These are phyloP conservation scores for Niveomyces coronatus DNA, from an alignment of 2,329 filamentous ascomycete genomes.

Conservation along the genomic window DNA sequence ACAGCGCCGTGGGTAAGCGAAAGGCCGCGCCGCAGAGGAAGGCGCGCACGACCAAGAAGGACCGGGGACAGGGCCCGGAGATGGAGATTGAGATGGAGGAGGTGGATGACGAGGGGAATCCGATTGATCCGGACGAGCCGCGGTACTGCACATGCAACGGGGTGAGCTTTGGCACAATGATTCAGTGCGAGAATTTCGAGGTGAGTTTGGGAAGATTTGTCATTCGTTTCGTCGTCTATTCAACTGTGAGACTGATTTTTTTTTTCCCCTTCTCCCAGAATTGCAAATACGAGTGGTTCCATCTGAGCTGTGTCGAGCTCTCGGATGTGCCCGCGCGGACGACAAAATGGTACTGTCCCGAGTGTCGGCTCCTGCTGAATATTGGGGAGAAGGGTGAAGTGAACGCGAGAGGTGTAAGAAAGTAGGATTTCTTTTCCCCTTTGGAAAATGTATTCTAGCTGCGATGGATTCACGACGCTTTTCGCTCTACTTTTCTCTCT, in stretches of 20 bases:
- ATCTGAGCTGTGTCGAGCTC: slow-evolving; percentile 66
- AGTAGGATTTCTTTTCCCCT: slow-evolving; percentile 16
- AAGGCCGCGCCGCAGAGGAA: slow-evolving; percentile 61
- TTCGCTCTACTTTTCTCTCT: too few relatives aligned
- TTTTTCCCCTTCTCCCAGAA: slow-evolving; percentile 37
- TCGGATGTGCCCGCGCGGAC: slow-evolving; percentile 57
- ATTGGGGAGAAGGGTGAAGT: slow-evolving; percentile 56
- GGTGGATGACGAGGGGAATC: slow-evolving; percentile 56
- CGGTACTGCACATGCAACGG: slow-evolving; percentile 70
- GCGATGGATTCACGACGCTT: too few relatives aligned
- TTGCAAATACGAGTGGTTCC: slow-evolving; percentile 80
- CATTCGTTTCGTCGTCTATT: too few relatives aligned
- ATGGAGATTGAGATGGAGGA: slow-evolving; percentile 44
- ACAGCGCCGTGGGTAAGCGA: slow-evolving; percentile 59
- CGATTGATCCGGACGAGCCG: slow-evolving; percentile 65
- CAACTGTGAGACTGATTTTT: too few relatives aligned
- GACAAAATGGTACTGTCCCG: slow-evolving; percentile 77
- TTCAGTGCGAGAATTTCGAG: slow-evolving; percentile 69
- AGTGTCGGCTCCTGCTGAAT: slow-evolving; percentile 54
- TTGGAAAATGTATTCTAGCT: too few relatives aligned
- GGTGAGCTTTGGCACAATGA: slow-evolving; percentile 76
- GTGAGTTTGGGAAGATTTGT: slow-evolving; percentile 26
- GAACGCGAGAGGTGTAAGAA: slow-evolving; percentile 45
- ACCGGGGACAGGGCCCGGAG: slow-evolving; percentile 31
- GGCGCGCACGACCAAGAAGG: slow-evolving; percentile 38